These are phyloP conservation scores for Tricholoma furcatifolium DNA, from an alignment of 768 basidiomycete genomes.

Conservation along the genomic window DNA sequence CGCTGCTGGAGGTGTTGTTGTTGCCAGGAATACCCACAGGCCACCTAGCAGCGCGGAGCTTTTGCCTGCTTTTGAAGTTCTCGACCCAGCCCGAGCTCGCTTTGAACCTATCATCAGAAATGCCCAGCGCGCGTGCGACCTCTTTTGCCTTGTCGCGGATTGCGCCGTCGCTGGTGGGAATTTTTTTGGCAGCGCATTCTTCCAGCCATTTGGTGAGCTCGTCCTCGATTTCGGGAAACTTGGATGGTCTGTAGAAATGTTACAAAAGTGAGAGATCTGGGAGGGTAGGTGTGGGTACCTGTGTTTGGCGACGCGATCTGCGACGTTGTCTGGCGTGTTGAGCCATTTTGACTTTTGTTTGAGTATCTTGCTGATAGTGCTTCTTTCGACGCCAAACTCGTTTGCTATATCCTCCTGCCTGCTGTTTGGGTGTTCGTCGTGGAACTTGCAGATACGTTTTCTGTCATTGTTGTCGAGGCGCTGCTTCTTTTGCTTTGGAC, in stretches of 20 bases:
- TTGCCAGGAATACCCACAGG: no score
- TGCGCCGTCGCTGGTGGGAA: slow-evolving; percentile 61
- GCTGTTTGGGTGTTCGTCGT: slow-evolving; percentile 58
- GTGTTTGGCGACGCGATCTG: slow-evolving; percentile 63
- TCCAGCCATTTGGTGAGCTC: slow-evolving; percentile 61
- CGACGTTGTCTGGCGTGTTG: slow-evolving; percentile 58
- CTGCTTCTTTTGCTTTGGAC: slow-evolving; percentile 59
- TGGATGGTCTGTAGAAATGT: slow-evolving; percentile 57
- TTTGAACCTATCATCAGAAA: slow-evolving; percentile 77
- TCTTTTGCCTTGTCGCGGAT: slow-evolving; percentile 67
- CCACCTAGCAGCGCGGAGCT: slow-evolving; percentile 69
- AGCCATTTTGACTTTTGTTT: slow-evolving; percentile 86
- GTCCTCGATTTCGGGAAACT: slow-evolving; percentile 77
- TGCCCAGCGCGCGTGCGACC: slow-evolving; percentile 54
- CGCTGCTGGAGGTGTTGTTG: no score
- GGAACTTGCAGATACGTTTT: slow-evolving; percentile 71
- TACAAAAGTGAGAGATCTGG: slow-evolving; percentile 12
- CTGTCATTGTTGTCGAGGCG: slow-evolving; percentile 75
- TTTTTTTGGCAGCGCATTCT: slow-evolving; percentile 44
- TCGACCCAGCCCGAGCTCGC: slow-evolving; percentile 93
- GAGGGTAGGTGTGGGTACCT: slow-evolving; percentile 39
- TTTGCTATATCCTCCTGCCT: slow-evolving; percentile 85
- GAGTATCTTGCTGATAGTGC: slow-evolving; percentile 92
- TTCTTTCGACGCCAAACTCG: slow-evolving; percentile 78
- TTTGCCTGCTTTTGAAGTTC: slow-evolving; percentile 84